Conservation (phyloP, 805 yeast genomes). For the Saturnispora ahearnii region DNA sequence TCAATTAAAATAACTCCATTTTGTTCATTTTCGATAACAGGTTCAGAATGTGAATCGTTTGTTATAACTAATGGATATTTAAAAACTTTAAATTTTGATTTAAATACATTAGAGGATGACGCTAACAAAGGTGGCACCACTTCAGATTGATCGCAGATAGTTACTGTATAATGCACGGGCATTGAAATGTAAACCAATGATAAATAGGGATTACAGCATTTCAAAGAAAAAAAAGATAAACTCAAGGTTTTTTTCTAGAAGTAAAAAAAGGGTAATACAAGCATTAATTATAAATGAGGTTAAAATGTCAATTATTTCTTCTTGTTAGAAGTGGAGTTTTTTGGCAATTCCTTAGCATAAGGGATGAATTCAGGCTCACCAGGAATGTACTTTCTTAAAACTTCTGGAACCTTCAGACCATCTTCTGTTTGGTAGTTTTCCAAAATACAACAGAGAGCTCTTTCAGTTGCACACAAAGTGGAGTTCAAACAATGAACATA, state of each 20-base stretch:
- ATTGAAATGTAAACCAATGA: background rate
- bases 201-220: background rate
- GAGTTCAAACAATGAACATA: conserved; percentile 98
- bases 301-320: conserved; percentile 24
- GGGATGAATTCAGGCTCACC: conserved; percentile 98
- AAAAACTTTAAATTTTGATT: background rate
- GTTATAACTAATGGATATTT: background rate
- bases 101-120: background rate
- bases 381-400: conserved; percentile 90
- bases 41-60: conserved; percentile 1
- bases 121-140: background rate
- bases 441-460: conserved; percentile 93
- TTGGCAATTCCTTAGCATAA: conserved; percentile 81
- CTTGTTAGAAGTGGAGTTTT: conserved; percentile 81
- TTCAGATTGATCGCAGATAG: background rate
- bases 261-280: background rate
- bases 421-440: conserved; percentile 98
- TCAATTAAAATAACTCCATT: conserved; percentile 2
- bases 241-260: background rate
- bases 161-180: background rate
- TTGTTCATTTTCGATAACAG: background rate
- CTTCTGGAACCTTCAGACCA: conserved; percentile 90
- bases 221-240: no score
- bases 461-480: conserved; percentile 94
- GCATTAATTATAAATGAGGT: conserved; percentile 1